Base-by-base conservation (phyloP, 306 rosid genomes). In the Dryas drummondii region DNA sequence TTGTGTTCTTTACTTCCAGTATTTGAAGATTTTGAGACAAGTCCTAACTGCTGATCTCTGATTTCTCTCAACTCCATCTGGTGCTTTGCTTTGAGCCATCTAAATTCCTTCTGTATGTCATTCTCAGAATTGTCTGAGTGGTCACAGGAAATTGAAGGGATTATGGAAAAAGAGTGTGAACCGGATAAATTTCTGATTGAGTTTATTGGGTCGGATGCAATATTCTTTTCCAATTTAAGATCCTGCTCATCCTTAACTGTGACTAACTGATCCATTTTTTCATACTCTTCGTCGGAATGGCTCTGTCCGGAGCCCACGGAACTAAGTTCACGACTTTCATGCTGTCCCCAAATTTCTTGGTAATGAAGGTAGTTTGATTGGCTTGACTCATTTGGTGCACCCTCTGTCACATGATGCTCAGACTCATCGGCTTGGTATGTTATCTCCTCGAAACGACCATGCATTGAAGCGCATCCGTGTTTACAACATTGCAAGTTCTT, bases 391-490 rank as follows among this genome's bases (percentile, higher is more conserved):
- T 78, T 83, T 9, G 81, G 82, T 40, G 77, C 79, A 68, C 71
- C 82, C 49, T 79, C 81, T 49, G 54, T 53, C 41, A 51, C 72
- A 45, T 81, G 85, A 74, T 88, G 82, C 81, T 80, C 84, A 22
- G 85, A 79, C 16, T 84, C 88, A 19, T 85, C 93, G 9, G 87
- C 88, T 78, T 77, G 88, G 50, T 86, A 89, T 4, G 87, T 88
- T 19, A 93, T 68, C 94, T 93, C 98, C 87, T 88, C 98, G 15
- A 93, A 93, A 60, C 98, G 90, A 12, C 98, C 97, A 2, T 86
- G 97, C 88, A 82, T 80, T 8, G 92, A 91, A 66, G 91, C 83
- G 71, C 93, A 90, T 53, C 91, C 88, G 45, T 69, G 74, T 67
- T 73, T 81, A 65, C 90, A 84, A 79, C 93, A 86, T 51, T 80